Base-by-base conservation (phyloP, 2,329 filamentous ascomycete species). In the Raffaelea ambrosiae region DNA sequence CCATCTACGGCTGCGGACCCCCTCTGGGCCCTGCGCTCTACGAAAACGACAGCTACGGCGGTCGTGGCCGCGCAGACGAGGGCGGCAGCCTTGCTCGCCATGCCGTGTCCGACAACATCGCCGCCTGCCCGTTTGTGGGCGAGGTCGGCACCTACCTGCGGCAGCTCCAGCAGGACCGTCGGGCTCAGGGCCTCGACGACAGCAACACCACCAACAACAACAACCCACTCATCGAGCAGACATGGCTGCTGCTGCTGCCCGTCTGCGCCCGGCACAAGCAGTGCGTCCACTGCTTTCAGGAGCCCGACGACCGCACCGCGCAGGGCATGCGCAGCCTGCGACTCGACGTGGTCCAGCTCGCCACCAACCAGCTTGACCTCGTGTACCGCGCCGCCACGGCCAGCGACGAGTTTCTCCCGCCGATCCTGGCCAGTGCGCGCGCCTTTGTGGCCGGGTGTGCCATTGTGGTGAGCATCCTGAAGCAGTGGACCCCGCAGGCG, bases 261-360 rank as follows among this genome's bases (percentile, higher is more conserved):
- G 5, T 41, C 8, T 42, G 39, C 22, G 40, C 43, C 18, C 10
- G 14, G 10, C 45, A 47, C 26, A 18, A 21, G 11, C 45, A 47
- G 40, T 47, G 45, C 40, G 21, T 47, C 20, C 45, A 47, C 40
- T 47, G 45, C 40, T 47, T 47, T 13, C 45, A 47, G 23, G 45
- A 47, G 33, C 14, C 26, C 10, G 45, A 47, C 20, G 40, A 47
- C 20, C 39, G 39, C n/a, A n/a, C n/a, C 10, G 29, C n/a, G 8
- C 14, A 20, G 9, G 45, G 45, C 26, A 47, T 47, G 45, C n/a
- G 14, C 14, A 36, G 39, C 4, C 31, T 47, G n/a, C 45, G 45
- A 1, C 45, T 14, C 9, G 38, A 21, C 16, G 40, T 47, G 7
- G 11, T 43, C n/a, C 20, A 29, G 8, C 38, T 29, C 4, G 45